These are phyloP conservation scores for Sporothrix humicola DNA, from an alignment of 2,329 filamentous ascomycete species.

Conservation along the genomic window DNA sequence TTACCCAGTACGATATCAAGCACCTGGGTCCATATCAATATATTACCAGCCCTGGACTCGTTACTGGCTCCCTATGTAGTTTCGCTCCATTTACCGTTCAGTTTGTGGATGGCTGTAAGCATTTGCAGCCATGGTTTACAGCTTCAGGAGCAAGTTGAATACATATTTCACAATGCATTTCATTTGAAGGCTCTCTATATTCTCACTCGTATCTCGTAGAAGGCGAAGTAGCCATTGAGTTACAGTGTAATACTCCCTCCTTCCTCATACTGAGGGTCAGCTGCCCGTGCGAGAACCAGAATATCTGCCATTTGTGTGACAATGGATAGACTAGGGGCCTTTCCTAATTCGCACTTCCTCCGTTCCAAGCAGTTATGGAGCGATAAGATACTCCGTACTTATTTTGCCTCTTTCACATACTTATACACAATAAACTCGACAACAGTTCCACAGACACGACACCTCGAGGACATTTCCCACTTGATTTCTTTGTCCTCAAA, in stretches of 20 bases:
- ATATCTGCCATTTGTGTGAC: conserved; percentile 10
- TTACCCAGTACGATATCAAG: background rate
- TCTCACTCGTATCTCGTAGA: background rate
- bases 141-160: background rate
- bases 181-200: background rate
- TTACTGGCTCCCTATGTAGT: background rate
- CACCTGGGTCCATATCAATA: no score
- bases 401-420: background rate
- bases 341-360: conserved; percentile 23
- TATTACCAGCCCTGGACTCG: no score
- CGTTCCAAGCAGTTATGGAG: background rate
- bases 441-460: background rate
- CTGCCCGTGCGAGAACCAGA: background rate
- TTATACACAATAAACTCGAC: background rate
- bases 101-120: background rate
- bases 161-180: background rate
- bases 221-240: background rate
- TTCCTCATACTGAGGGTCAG: background rate
- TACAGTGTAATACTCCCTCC: background rate
- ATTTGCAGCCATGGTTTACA: no score
- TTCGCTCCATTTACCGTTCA: conserved; percentile 1
- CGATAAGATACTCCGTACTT: background rate
- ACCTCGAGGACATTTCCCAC: no score
- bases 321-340: background rate
- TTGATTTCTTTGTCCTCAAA: no score